A percentile compares a stretch with the other conserved stretches of the same genome.
Conservation (phyloP, 106 monocot genomes). For the Platanthera guangdongensis region DNA sequence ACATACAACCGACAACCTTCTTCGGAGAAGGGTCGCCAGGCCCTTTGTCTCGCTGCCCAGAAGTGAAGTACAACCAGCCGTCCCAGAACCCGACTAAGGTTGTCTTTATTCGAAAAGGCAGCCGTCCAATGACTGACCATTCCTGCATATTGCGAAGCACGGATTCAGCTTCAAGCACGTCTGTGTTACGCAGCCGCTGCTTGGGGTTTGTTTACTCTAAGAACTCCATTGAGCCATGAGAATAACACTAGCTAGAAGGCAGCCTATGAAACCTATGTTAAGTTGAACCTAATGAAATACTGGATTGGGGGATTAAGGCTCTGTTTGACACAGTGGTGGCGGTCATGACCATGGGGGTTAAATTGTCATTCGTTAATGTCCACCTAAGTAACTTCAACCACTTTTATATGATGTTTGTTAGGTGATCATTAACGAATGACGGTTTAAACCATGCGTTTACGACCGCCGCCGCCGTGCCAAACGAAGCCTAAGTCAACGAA, state of each 20-base stretch:
- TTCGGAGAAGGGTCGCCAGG: slow-evolving; percentile 45
- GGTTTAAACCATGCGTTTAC: too few species aligned
- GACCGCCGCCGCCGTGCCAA: too few species aligned
- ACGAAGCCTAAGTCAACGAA: neutral
- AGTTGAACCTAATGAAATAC: neutral
- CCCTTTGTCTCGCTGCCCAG: slow-evolving; percentile 54
- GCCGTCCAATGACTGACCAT: slow-evolving; percentile 80
- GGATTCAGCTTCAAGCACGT: neutral
- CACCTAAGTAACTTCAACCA: too few species aligned
- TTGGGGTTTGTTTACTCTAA: neutral
- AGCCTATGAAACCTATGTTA: neutral
- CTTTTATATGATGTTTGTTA: too few species aligned
- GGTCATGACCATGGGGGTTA: too few species aligned
- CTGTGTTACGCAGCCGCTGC: too few species aligned
- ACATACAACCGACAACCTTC: slow-evolving; percentile 50
- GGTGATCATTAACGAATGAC: too few species aligned
- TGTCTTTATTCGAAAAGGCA: slow-evolving; percentile 89
- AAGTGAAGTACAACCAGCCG: slow-evolving; percentile 81
- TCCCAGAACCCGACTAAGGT: slow-evolving; percentile 81
- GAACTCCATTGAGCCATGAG: neutral
- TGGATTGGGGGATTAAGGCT: neutral
- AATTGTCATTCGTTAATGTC: too few species aligned
- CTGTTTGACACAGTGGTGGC: too few species aligned
- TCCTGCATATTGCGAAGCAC: slow-evolving; percentile 32
- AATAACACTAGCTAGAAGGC: neutral